A percentile compares a stretch with the other conserved stretches of the same genome.
Evolutionary conservation across 441 rosid species (phyloP).

Genomic region (Populus tomentosa): DNA sequence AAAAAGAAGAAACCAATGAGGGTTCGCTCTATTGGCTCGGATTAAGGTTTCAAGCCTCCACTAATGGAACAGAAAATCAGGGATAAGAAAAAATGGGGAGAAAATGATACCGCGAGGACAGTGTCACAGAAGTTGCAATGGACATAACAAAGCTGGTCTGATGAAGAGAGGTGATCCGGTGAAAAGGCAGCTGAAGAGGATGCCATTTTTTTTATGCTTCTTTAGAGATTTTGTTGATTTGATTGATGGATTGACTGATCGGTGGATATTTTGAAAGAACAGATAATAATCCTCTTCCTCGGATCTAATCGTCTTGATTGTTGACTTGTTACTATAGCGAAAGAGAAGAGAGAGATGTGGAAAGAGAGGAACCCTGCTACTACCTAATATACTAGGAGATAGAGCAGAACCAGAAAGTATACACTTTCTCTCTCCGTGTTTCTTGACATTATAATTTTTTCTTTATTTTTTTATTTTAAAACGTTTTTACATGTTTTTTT

Average conservation of each 20-base stretch:
- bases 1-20: neutral
- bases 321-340: constrained; percentile 38
- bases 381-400: constrained; percentile 22
- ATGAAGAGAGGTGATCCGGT: constrained; percentile 88
- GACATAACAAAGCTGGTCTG: constrained; percentile 97
- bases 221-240: constrained; percentile 32
- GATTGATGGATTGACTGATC: constrained; percentile 74
- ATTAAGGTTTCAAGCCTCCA: constrained; percentile 4
- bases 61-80: neutral
- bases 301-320: constrained; percentile 58
- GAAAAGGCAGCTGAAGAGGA: constrained; percentile 70
- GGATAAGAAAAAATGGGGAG: neutral
- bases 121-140: constrained; percentile 89
- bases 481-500: neutral
- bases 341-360: constrained; percentile 25
- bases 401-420: constrained; percentile 13
- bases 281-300: constrained; percentile 37
- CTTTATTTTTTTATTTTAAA: neutral
- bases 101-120: constrained; percentile 65
- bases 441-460: neutral
- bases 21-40: neutral
- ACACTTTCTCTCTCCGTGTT: neutral
- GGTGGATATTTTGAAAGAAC: constrained; percentile 38
- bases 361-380: constrained; percentile 3
- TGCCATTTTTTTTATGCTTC: constrained; percentile 36